Evolutionary conservation across 441 rosid genomes (phyloP), one percentile per base, ranked within the genome.

Genomic region (Brassica balearica): DNA sequence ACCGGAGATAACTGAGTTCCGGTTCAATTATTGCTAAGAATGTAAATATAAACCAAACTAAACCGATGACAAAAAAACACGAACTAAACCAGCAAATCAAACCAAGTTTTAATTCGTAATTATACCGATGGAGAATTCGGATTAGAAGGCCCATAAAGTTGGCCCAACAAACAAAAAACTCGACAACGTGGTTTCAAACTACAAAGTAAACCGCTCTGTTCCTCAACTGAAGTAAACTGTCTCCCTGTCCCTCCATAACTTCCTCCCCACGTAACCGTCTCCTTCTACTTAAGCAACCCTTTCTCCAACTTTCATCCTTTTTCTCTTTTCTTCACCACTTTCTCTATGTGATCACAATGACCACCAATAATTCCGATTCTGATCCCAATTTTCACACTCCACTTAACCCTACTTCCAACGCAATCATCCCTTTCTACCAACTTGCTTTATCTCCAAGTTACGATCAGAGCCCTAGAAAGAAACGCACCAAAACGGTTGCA

Each of bases 401-500:
- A 55, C 29, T 65, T 59, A 20, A 34, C 61, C 60, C 48, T 46
- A 32, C 68, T 46, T 78, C 72, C 0, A 69, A 74, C 29, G 86
- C 85, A 85, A 81, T 68, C 12, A 78, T 73, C 82, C 78, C 72
- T 38, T 46, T 72, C 6, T 76, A 71, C 70, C 80, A 22, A 11
- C 76, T 89, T 36, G 71, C 85, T 25, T 36, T 87, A 12, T 84
- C 71, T 48, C 65, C 72, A 58, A 68, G 78, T 62, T 75, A 64
- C 68, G 58, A 77, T 6, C 85, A 77, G 2, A 87, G 88, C 63
- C 88, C 85, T 0, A 81, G 86, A 4, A 93, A 84, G 78, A 95
- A 87, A 80, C 84, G 95, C 4, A 71, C 91, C 46, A 89, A 79
- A 66, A 67, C 84, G 8, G 43, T 63, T 41, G 71, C 73, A 12